These are phyloP conservation scores for Pseudonitzschia multiseries DNA, from an alignment of 108 stramenopile species.

Conservation along the genomic window DNA sequence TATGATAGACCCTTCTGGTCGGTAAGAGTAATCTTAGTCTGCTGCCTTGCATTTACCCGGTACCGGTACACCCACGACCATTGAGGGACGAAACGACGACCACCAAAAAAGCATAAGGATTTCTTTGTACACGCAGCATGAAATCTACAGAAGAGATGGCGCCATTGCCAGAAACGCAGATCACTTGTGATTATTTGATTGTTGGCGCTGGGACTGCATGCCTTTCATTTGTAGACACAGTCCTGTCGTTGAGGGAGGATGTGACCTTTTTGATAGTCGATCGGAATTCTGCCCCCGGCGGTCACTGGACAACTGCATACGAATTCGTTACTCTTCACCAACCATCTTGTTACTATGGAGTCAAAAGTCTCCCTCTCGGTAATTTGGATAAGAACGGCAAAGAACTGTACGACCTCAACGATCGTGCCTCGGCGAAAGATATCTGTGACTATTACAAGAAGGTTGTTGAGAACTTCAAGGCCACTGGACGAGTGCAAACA, in stretches of 20 bases:
- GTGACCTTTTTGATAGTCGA: conserved; percentile 31
- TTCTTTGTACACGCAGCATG: neutral
- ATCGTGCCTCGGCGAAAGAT: conserved; percentile 25
- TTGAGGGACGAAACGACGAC: no score
- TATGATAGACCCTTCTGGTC: no score
- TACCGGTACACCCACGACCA: no score
- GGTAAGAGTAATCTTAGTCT: no score
- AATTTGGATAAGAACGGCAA: conserved; percentile 13
- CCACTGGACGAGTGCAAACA: conserved; percentile 12
- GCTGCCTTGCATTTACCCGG: no score
- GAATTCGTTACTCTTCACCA: conserved; percentile 36
- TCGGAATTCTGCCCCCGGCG: conserved; percentile 26
- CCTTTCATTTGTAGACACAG: conserved; percentile 36
- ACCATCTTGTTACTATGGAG: conserved; percentile 32
- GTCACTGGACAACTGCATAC: conserved; percentile 38
- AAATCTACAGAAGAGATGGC: neutral
- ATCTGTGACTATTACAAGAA: conserved; percentile 25
- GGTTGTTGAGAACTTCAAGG: conserved; percentile 4
- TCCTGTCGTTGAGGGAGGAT: conserved; percentile 19
- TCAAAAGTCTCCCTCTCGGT: conserved; percentile 20
- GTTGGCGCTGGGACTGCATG: conserved; percentile 39
- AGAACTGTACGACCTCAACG: conserved; percentile 9
- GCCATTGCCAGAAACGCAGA: neutral
- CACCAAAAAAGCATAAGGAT: neutral
- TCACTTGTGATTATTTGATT: conserved; percentile 37